These are phyloP conservation scores for Malus fusca DNA, from an alignment of 306 rosid genomes.

Conservation along the genomic window DNA sequence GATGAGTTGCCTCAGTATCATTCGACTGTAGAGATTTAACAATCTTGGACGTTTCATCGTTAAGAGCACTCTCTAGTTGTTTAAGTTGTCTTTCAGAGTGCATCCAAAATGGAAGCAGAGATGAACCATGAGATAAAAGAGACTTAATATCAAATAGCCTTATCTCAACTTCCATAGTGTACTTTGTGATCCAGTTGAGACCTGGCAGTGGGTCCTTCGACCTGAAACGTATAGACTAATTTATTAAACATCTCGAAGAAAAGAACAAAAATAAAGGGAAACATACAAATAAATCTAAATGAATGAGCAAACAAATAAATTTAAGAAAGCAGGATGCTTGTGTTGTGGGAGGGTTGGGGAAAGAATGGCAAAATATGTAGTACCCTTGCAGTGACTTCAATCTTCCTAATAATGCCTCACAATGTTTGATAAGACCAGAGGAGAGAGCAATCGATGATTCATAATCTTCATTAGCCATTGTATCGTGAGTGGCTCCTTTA, in stretches of 20 bases:
- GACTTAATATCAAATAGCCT: slow-evolving; percentile 75
- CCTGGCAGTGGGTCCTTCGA: slow-evolving; percentile 32
- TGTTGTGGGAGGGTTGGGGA: neutral
- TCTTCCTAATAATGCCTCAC: slow-evolving; percentile 62
- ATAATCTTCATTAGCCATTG: slow-evolving; percentile 24
- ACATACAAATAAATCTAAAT: neutral
- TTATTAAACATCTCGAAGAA: neutral
- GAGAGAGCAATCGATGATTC: slow-evolving; percentile 39
- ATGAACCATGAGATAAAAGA: slow-evolving; percentile 50
- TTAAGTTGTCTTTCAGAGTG: slow-evolving; percentile 71
- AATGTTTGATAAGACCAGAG: slow-evolving; percentile 38
- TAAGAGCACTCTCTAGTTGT: slow-evolving; percentile 53
- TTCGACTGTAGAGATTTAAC: slow-evolving; percentile 17
- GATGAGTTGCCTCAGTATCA: slow-evolving; percentile 33
- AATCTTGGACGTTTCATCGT: slow-evolving; percentile 37
- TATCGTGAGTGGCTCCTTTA: slow-evolving; percentile 10
- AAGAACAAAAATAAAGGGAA: neutral
- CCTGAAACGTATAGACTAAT: slow-evolving; percentile 38
- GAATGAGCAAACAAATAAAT: neutral
- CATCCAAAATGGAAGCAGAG: slow-evolving; percentile 84
- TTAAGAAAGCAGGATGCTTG: neutral
- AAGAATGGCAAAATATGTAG: neutral
- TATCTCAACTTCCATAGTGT: slow-evolving; percentile 65
- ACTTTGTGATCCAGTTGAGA: slow-evolving; percentile 40
- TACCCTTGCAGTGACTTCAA: slow-evolving; percentile 61